phyloP scores from a whole-genome alignment of 2,329 filamentous ascomycete species.

The Aspergillus nomiae region DNA sequence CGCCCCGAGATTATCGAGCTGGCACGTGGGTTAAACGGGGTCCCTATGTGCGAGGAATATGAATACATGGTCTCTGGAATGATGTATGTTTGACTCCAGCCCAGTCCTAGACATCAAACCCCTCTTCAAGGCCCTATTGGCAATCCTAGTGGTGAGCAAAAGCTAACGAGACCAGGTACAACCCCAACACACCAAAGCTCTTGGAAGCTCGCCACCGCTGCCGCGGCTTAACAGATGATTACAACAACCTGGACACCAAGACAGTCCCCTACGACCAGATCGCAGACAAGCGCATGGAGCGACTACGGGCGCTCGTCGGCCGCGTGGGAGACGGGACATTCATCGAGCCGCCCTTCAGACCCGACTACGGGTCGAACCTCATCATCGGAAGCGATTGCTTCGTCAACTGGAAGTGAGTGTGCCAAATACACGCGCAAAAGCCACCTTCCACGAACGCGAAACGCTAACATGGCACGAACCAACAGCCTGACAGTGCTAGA shows the following conservation, averaged over 20 bases:
- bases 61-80: slow-evolving; percentile 40
- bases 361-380: slow-evolving; percentile 39
- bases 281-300: slow-evolving; percentile 24
- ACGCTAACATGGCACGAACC: background rate
- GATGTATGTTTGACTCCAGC: slow-evolving; percentile 25
- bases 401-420: slow-evolving; percentile 35
- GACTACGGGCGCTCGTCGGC: slow-evolving; percentile 31
- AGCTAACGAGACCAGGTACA: slow-evolving; percentile 27
- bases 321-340: slow-evolving; percentile 31
- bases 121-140: background rate
- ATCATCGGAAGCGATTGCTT: slow-evolving; percentile 33
- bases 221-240: slow-evolving; percentile 29
- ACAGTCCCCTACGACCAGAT: slow-evolving; percentile 30
- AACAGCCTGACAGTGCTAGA: slow-evolving; percentile 59
- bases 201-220: slow-evolving; percentile 32
- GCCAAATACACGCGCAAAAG: background rate
- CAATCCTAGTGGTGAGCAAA: background rate
- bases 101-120: background rate
- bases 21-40: slow-evolving; percentile 26
- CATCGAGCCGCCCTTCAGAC: slow-evolving; percentile 34
- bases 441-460: fast-evolving
- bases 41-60: slow-evolving; percentile 37
- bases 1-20: slow-evolving; percentile 33
- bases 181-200: slow-evolving; percentile 28
- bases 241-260: slow-evolving; percentile 32